Conservation (phyloP, 169 alveolate genomes). For the Cryptosporidium canis region DNA sequence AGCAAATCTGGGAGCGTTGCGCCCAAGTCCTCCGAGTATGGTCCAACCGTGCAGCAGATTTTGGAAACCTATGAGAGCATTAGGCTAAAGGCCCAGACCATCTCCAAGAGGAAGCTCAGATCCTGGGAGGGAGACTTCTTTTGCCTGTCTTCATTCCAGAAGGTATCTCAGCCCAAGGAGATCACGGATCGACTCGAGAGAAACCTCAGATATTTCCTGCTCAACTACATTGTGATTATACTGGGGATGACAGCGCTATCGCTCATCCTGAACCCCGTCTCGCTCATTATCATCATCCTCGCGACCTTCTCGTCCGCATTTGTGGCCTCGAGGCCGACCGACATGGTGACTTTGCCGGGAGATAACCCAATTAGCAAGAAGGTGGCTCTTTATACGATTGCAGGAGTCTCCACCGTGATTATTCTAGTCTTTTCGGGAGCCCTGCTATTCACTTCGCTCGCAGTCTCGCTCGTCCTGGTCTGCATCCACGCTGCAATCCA, state of each 20-base stretch:
- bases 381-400: constrained; percentile 24
- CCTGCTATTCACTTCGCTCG: constrained; percentile 27
- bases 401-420: constrained; percentile 15
- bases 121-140: constrained; percentile 70
- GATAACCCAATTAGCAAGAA: constrained; percentile 38
- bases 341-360: constrained; percentile 34
- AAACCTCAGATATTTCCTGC: constrained; percentile 49
- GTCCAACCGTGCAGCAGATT: constrained; percentile 52
- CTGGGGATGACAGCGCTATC: constrained; percentile 58
- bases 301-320: constrained; percentile 48
- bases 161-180: constrained; percentile 64
- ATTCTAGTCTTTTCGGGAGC: constrained; percentile 57
- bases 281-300: constrained; percentile 29
- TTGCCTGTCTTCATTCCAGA: constrained; percentile 54
- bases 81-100: constrained; percentile 18
- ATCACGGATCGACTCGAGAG: constrained; percentile 58
- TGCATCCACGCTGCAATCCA: constrained; percentile 61
- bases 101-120: constrained; percentile 53
- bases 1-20: not conserved
- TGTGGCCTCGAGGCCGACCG: constrained; percentile 60
- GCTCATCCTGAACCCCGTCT: constrained; percentile 46
- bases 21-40: constrained; percentile 10
- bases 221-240: constrained; percentile 45
- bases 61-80: constrained; percentile 27
- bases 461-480: constrained; percentile 30